Conservation (phyloP, 768 basidiomycete species). For the Brasilioporus rufonigricans region DNA sequence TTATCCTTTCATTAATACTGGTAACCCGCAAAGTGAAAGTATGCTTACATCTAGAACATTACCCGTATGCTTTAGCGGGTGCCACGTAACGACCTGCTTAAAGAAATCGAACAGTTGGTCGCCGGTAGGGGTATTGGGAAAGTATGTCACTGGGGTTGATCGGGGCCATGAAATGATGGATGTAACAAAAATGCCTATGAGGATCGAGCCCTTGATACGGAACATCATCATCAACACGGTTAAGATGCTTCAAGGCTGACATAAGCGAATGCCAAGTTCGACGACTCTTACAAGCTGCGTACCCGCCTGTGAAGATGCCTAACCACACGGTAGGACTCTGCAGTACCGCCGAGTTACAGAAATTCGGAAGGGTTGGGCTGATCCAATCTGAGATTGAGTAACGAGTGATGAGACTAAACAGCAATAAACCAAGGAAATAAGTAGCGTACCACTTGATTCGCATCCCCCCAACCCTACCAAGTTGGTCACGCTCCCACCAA, state of each 20-base stretch:
- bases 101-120: slow-evolving; percentile 79
- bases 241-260: slow-evolving; percentile 47
- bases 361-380: slow-evolving; percentile 45
- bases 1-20: slow-evolving; percentile 5
- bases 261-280: slow-evolving; percentile 3
- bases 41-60: slow-evolving; percentile 62
- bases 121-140: slow-evolving; percentile 69
- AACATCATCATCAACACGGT: slow-evolving; percentile 83
- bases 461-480: slow-evolving; percentile 80
- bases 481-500: slow-evolving; percentile 70
- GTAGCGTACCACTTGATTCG: slow-evolving; percentile 41
- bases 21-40: not conserved
- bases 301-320: slow-evolving; percentile 86
- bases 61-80: slow-evolving; percentile 57
- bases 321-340: slow-evolving; percentile 82
- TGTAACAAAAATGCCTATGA: slow-evolving; percentile 81
- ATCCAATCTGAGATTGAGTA: slow-evolving; percentile 39
- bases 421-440: slow-evolving; percentile 1
- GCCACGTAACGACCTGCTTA: slow-evolving; percentile 80
- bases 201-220: slow-evolving; percentile 78
- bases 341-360: slow-evolving; percentile 63
- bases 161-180: slow-evolving; percentile 88
- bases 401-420: slow-evolving; percentile 8
- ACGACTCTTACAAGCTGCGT: slow-evolving; percentile 19
- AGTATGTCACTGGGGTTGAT: slow-evolving; percentile 75